Base-by-base conservation (phyloP, 345 rosid species). In the Stellera chamaejasme region DNA sequence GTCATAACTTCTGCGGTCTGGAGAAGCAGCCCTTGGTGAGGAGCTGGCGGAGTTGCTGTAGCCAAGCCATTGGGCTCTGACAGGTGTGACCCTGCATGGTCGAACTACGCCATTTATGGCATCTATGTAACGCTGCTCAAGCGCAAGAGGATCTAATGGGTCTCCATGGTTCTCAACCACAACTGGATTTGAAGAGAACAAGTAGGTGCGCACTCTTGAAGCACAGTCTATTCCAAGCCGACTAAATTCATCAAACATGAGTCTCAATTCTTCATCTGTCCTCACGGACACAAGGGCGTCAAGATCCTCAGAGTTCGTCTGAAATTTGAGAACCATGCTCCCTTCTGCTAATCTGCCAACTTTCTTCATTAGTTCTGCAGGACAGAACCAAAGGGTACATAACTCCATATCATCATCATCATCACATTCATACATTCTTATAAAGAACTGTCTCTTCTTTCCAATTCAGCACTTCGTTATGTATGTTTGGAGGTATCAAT, bases 71-170 rank as follows among this genome's bases (percentile, higher is more conserved):
- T 51, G 74, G 19, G 64, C 63, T 44, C 61, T 67, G 70, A 73
- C 56, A 0, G 77, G 82, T 44, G 66, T 56, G 39, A 66, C 78
- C 52, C 65, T 62, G 13, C 62, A 51, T 13, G 66, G 27, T 28
- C 76, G 80, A 49, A 65, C 16, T 14, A 77, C 57, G 10, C 93
- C 90, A 23, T 92, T 92, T 68, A 92, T 66, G 7, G 98, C 95
- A 42, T 88, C 97, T 4, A 92, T 74, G 69, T 84, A 92, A 5
- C 88, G 86, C 51, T 82, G 94, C 61, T 88, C 96, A 6, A 73
- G 32, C 0, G 74, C 69, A 25, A 59, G 73, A 2, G 74, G 70
- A 56, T 82, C 89, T 8, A 59, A 4, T 7, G 59, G 53, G n/a
- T 50, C 14, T 10, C 10, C 51, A n/a, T 51, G 90, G 48, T 58